These are phyloP conservation scores for Fusarium kyushuense DNA, from an alignment of 2,329 filamentous ascomycete species.

Conservation along the genomic window DNA sequence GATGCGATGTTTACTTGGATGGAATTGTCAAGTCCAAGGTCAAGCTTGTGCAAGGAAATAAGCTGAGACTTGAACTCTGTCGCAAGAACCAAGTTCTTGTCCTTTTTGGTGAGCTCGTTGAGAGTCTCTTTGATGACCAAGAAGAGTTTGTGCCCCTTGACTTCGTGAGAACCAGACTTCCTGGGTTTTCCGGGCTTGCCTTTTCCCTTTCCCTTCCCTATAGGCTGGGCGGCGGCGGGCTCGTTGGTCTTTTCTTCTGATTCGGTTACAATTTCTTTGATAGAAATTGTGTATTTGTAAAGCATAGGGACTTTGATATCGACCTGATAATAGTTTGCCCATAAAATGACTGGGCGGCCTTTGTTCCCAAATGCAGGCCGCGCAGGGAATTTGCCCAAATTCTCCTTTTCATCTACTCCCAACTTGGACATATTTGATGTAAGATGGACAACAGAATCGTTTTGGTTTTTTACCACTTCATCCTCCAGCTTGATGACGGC, in stretches of 20 bases:
- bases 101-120: conserved; percentile 49
- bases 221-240: conserved; percentile 7
- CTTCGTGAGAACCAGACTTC: conserved; percentile 45
- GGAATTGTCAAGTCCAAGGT: conserved; percentile 49
- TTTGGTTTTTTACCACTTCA: conserved; percentile 51
- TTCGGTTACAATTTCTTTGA: conserved; percentile 44
- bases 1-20: conserved; percentile 53
- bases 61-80: conserved; percentile 66
- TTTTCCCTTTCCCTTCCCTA: conserved; percentile 31
- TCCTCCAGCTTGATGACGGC: conserved; percentile 56
- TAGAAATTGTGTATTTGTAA: conserved; percentile 61
- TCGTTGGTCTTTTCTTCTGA: conserved; percentile 19
- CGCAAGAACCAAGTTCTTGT: conserved; percentile 52
- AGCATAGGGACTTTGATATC: conserved; percentile 53
- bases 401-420: conserved; percentile 42
- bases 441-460: conserved; percentile 48
- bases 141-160: conserved; percentile 60
- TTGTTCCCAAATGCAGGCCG: conserved; percentile 63
- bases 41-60: conserved; percentile 55
- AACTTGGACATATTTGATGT: conserved; percentile 55
- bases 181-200: conserved; percentile 20
- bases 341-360: conserved; percentile 60
- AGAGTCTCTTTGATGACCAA: conserved; percentile 57
- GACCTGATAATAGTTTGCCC: conserved; percentile 67
- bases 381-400: conserved; percentile 55